Conservation (phyloP, 768 basidiomycete genomes). For the Phylloporus rhodoxanthus region DNA sequence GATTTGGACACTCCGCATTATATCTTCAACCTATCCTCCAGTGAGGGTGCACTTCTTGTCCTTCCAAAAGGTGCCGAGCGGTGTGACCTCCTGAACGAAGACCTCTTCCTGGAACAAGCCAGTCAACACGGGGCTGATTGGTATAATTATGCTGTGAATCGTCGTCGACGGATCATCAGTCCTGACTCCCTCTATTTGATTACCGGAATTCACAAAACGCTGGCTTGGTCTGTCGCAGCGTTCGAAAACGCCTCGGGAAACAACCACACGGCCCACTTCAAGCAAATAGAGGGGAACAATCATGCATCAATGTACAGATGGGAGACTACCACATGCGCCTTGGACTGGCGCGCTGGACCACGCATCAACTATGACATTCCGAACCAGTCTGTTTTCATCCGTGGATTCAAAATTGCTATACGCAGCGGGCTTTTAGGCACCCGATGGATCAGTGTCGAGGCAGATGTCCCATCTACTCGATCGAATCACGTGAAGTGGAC, state of each 20-base stretch:
- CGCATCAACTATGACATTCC: background rate
- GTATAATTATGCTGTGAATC: slow-evolving; percentile 22
- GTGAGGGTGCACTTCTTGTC: slow-evolving; percentile 29
- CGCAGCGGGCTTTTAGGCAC: background rate
- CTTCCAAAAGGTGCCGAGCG: slow-evolving; percentile 28
- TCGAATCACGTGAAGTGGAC: background rate
- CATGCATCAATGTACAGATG: slow-evolving; percentile 6
- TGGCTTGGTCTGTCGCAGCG: slow-evolving; percentile 21
- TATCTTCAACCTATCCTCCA: slow-evolving; percentile 9
- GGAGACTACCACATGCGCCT: slow-evolving; percentile 2
- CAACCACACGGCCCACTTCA: slow-evolving; percentile 5
- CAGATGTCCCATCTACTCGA: background rate
- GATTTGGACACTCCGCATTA: background rate
- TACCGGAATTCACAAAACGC: slow-evolving; percentile 2
- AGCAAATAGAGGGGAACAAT: background rate
- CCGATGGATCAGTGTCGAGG: background rate
- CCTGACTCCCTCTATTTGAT: slow-evolving; percentile 24
- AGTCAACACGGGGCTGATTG: slow-evolving; percentile 16
- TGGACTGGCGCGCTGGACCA: slow-evolving; percentile 14
- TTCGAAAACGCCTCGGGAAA: background rate
- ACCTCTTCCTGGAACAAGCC: slow-evolving; percentile 17
- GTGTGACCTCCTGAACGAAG: slow-evolving; percentile 18
- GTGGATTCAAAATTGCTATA: slow-evolving; percentile 21
- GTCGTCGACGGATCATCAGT: slow-evolving; percentile 8
- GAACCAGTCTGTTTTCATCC: slow-evolving; percentile 27